Conservation (phyloP, 441 rosid species). For the Corymbia citriodora region DNA sequence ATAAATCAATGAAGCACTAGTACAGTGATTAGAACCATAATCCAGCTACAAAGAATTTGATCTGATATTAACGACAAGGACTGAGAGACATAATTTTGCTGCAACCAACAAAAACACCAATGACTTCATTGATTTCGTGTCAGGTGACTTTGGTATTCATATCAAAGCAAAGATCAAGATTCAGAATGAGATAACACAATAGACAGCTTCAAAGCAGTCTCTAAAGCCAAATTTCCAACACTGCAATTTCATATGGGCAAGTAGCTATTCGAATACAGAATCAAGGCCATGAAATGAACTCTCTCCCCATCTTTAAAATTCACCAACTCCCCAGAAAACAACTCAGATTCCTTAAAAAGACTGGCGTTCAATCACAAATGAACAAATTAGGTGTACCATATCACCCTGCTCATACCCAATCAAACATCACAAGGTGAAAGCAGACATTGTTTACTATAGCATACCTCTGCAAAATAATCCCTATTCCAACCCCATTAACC, state of each 20-base stretch:
- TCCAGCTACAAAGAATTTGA: background rate
- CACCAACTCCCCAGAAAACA: background rate
- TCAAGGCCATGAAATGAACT: background rate
- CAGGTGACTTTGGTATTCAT: background rate
- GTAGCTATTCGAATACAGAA: background rate
- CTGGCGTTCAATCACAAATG: fast-evolving
- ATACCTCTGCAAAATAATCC: background rate
- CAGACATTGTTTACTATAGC: background rate
- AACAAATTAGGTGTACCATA: background rate
- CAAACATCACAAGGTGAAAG: background rate
- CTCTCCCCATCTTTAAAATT: background rate
- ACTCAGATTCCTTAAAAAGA: background rate
- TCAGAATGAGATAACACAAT: background rate
- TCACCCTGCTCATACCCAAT: background rate
- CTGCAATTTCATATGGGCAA: background rate
- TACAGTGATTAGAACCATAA: background rate
- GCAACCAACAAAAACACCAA: background rate
- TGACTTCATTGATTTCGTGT: background rate
- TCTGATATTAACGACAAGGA: background rate
- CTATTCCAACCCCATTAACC: background rate
- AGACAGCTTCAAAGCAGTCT: background rate
- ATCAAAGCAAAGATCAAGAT: background rate
- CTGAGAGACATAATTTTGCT: background rate
- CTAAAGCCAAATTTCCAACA: background rate
- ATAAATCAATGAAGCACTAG: background rate